Conservation (phyloP, 179 eudicot genomes). For the Carnegiea gigantea region DNA sequence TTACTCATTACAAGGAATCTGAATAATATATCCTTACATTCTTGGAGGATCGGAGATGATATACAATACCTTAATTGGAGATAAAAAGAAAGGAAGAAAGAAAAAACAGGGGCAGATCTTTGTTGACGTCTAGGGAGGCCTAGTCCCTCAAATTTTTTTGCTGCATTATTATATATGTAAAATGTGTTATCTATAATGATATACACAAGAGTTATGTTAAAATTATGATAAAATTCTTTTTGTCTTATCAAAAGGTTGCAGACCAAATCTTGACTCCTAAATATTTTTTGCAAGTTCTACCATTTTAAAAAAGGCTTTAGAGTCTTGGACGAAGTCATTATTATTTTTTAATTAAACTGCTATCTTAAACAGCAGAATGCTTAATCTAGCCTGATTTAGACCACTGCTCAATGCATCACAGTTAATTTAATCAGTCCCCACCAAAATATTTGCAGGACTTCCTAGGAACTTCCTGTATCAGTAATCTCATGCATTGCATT, state of each 20-base stretch:
- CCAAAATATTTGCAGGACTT: not conserved
- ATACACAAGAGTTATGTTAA: too few relatives aligned
- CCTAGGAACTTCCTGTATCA: conserved; percentile 1
- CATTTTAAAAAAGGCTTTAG: too few relatives aligned
- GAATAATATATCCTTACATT: conserved; percentile 12
- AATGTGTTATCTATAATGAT: too few relatives aligned
- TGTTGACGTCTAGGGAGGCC: not conserved
- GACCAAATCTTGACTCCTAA: too few relatives aligned
- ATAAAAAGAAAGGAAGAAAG: not conserved
- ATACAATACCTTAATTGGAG: conserved; percentile 21
- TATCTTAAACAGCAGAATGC: not conserved
- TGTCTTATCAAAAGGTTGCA: too few relatives aligned
- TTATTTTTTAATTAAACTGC: not conserved
- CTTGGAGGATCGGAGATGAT: conserved; percentile 1
- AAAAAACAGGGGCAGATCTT: not conserved
- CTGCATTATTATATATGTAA: too few relatives aligned
- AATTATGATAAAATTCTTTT: too few relatives aligned
- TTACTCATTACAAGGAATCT: conserved; percentile 8
- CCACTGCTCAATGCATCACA: not conserved
- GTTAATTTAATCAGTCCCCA: not conserved
- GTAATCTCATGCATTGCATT: not conserved
- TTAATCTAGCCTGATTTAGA: not conserved
- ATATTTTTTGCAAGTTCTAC: too few relatives aligned
- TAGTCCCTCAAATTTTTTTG: too few relatives aligned
- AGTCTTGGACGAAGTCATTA: not conserved